Evolutionary conservation across 805 yeast species (phyloP).

Genomic region (Schizosaccharomyces octosporus): DNA sequence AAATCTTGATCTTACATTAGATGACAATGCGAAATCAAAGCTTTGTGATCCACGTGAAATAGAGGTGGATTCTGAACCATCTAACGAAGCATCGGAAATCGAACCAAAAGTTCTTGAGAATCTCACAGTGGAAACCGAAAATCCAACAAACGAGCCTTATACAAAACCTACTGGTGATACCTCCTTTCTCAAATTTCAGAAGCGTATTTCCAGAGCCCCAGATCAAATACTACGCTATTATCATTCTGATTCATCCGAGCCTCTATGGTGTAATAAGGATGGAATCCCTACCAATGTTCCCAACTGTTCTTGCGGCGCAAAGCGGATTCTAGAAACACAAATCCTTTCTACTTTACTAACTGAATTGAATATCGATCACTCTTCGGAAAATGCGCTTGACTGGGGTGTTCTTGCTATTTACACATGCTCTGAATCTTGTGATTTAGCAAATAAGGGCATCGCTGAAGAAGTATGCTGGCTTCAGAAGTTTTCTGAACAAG

Average conservation of each 20-base stretch:
- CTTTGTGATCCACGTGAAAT: not conserved
- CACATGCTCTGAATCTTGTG: not conserved
- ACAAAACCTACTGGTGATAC: not conserved
- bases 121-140: not conserved
- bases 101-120: not conserved
- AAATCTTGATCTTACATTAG: too few species aligned
- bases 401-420: not conserved
- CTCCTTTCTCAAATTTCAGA: not conserved
- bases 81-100: not conserved
- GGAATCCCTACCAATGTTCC: not conserved
- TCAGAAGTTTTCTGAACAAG: not conserved
- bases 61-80: not conserved
- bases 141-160: not conserved
- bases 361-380: not conserved
- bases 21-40: not conserved
- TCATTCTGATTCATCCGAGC: not conserved
- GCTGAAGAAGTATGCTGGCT: conserved; percentile 1
- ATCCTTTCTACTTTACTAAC: not conserved
- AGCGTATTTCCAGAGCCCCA: not conserved
- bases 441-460: not conserved
- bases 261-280: not conserved
- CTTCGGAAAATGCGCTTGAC: not conserved
- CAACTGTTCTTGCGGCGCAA: not conserved
- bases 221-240: not conserved
- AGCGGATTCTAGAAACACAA: not conserved